These are phyloP conservation scores for Clavulina sp. DNA, from an alignment of 768 basidiomycete genomes.

Conservation along the genomic window DNA sequence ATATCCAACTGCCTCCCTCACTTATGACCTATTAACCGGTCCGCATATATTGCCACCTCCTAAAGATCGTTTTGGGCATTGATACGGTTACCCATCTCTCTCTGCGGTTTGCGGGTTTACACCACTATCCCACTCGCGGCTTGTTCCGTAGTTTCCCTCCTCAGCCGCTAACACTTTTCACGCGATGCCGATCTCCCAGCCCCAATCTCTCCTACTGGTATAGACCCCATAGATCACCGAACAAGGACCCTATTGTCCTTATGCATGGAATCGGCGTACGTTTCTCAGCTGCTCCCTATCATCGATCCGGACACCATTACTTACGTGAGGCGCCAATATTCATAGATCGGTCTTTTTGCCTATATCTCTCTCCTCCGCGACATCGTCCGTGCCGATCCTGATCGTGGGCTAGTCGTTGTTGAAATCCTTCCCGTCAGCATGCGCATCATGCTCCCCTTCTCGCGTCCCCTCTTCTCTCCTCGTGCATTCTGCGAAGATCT, in stretches of 20 bases:
- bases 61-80: neutral
- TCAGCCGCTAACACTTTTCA: neutral
- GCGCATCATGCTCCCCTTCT: conserved; percentile 29
- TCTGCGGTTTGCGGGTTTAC: neutral
- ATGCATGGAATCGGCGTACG: conserved; percentile 52
- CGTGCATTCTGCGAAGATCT: conserved; percentile 18
- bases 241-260: conserved; percentile 39
- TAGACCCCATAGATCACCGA: neutral
- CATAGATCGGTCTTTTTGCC: conserved; percentile 43
- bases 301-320: neutral
- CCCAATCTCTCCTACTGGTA: neutral
- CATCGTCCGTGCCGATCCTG: conserved; percentile 26
- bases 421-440: conserved; percentile 44
- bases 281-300: no score
- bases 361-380: conserved; percentile 36
- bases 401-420: conserved; percentile 39
- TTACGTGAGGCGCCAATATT: neutral
- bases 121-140: neutral
- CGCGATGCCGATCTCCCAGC: neutral
- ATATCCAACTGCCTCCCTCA: no score
- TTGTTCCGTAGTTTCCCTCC: neutral
- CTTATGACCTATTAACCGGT: neutral
- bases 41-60: neutral
- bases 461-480: conserved; percentile 26
- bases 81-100: neutral